A percentile compares a stretch with the other conserved stretches of the same genome.
These are phyloP conservation scores for Teratosphaeria zuluensis DNA, from an alignment of 2,329 filamentous ascomycete species.

Conservation along the genomic window DNA sequence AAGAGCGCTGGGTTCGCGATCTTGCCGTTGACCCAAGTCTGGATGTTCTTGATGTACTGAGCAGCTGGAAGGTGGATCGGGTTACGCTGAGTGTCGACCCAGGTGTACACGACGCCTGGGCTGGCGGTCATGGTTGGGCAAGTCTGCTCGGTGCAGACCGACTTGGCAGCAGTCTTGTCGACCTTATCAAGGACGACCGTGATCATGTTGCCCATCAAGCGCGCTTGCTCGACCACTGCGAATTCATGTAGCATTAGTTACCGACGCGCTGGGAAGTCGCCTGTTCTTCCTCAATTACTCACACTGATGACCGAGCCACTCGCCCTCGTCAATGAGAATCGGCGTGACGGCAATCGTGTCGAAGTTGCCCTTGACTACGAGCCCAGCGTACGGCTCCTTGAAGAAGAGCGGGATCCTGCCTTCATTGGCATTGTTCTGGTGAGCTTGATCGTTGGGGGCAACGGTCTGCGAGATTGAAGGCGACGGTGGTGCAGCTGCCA, in stretches of 20 bases:
- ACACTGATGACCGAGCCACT: slow-evolving; percentile 96
- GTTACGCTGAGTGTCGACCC: slow-evolving; percentile 79
- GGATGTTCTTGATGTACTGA: slow-evolving; percentile 91
- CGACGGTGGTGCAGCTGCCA: slow-evolving; percentile 23
- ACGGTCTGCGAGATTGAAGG: slow-evolving; percentile 51
- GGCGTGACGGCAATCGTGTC: slow-evolving; percentile 90
- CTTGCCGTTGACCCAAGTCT: slow-evolving; percentile 95
- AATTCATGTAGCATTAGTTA: neutral
- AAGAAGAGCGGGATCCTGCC: slow-evolving; percentile 66
- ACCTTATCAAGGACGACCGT: slow-evolving; percentile 71
- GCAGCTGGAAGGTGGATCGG: slow-evolving; percentile 86
- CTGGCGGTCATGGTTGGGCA: slow-evolving; percentile 94
- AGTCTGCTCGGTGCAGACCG: slow-evolving; percentile 72
- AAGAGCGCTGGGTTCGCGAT: slow-evolving; percentile 85
- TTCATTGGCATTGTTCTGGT: slow-evolving; percentile 25
- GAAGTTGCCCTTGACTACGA: slow-evolving; percentile 96
- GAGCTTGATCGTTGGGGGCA: slow-evolving; percentile 54
- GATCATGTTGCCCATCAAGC: slow-evolving; percentile 80
- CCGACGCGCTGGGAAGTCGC: neutral
- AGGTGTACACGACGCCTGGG: slow-evolving; percentile 73
- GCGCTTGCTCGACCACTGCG: slow-evolving; percentile 83
- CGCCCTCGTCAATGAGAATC: slow-evolving; percentile 84
- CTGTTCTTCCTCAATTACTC: slow-evolving; percentile 19
- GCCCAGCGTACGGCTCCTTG: slow-evolving; percentile 63
- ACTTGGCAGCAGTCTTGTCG: slow-evolving; percentile 61